Evolutionary conservation across 306 rosid species (phyloP).

Genomic region (Fragaria vesca): DNA sequence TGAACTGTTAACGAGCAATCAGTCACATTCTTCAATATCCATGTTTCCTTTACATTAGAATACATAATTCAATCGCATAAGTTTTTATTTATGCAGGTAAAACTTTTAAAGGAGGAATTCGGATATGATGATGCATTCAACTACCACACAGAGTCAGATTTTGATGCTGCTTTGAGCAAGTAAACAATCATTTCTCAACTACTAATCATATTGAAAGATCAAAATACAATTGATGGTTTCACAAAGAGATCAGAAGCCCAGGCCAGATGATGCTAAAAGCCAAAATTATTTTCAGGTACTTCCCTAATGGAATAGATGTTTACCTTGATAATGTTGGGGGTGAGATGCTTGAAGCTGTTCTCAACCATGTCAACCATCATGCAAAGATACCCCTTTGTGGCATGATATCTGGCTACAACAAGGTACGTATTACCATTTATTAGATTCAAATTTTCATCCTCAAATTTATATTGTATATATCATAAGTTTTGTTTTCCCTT

Average conservation of each 20-base stretch:
- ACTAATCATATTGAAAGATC: no score
- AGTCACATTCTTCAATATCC: no score
- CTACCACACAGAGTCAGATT: slow-evolving; percentile 54
- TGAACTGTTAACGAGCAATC: no score
- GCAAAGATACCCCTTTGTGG: slow-evolving; percentile 61
- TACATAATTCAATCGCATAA: no score
- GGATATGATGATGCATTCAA: slow-evolving; percentile 74
- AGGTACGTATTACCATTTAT: slow-evolving; percentile 26
- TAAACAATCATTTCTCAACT: no score
- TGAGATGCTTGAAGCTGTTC: slow-evolving; percentile 63
- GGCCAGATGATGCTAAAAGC: no score
- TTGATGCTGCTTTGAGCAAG: slow-evolving; percentile 57
- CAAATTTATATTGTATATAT: no score
- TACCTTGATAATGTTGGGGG: slow-evolving; percentile 80
- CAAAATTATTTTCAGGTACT: slow-evolving; percentile 29
- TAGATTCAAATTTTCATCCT: no score
- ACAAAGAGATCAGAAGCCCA: no score
- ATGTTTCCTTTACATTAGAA: no score
- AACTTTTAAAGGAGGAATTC: slow-evolving; percentile 57
- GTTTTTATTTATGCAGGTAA: neutral
- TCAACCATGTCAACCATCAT: slow-evolving; percentile 55
- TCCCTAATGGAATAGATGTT: slow-evolving; percentile 63
- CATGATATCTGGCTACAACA: slow-evolving; percentile 62
- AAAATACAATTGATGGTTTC: no score
- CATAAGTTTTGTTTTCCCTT: no score